Base-by-base conservation (phyloP, 228 moss, liverwort and hornwort genomes). In the Sphagnum fallax region DNA sequence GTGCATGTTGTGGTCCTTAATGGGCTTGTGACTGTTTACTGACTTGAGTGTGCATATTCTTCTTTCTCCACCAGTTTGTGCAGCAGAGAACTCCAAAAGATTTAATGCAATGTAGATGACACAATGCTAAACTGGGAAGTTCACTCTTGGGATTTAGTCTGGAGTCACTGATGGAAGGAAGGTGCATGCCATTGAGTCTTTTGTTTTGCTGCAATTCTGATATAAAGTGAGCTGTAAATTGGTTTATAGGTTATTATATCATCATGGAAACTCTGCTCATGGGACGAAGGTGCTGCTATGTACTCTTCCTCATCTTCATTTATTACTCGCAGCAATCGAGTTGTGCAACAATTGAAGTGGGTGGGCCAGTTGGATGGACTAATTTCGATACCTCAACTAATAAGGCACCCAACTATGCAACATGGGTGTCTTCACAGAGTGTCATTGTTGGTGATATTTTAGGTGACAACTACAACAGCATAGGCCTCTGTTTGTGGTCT, bases 311-410 rank as follows among this genome's bases (percentile, higher is more conserved):
- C 15, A 9, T 52, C 50, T n/a, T 15, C 51, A 5, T 52, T 14
- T 49, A 50, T 3, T 11, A n/a, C 48, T 50, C 66, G 4, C 10
- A 10, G n/a, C 52, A 66, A 51, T 10, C 16, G 5, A 50, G 51
- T 66, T 8, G 50, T 48, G 52, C 10, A 6, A 66, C 66, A 66
- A 13, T 66, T 4, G 6, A 66, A n/a, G 66, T 66, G 50, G 66
- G 66, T 48, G 66, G 50, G 5, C 15, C 12, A 51, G 15, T 13
- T 66, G 66, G 66, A 66, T 66, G 66, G 66, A 50, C 66, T 66
- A 51, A 50, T 15, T 66, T 52, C 52, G 66, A 66, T 16, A 50
- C 50, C 4, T 6, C 8, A 51, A 66, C 66, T 12, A 5, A n/a
- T 13, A n/a, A 8, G 4, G n/a, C 66, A 4, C 66, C 66, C 48